phyloP scores from a whole-genome alignment of 352 stramenopile species.

The Thraustochytrium sp. region DNA sequence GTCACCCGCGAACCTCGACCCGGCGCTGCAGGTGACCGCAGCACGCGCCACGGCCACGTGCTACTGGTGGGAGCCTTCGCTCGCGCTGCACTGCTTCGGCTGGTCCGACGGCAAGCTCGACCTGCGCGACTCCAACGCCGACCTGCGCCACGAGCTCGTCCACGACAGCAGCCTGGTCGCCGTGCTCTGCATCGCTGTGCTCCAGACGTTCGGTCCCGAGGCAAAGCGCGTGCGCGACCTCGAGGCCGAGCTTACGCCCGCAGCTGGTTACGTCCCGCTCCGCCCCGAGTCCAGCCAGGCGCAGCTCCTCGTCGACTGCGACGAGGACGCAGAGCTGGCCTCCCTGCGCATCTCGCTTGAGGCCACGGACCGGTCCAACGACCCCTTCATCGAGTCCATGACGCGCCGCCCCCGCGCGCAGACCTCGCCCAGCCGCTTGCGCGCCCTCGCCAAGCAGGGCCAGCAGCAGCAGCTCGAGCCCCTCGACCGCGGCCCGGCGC shows the following conservation, averaged over 20 bases:
- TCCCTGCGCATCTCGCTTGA: not conserved
- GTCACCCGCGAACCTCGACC: too few relatives aligned
- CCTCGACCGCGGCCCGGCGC: not conserved
- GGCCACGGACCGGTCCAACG: not conserved
- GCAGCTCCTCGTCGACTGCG: not conserved
- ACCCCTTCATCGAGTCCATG: not conserved
- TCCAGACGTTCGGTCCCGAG: constrained; percentile 10
- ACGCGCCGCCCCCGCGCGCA: not conserved
- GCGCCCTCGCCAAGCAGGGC: too few relatives aligned
- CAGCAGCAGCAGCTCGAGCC: not conserved
- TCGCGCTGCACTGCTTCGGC: constrained; percentile 8
- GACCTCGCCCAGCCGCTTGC: not conserved
- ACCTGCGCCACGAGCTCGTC: not conserved
- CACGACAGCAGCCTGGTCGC: not conserved
- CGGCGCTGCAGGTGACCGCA: too few relatives aligned
- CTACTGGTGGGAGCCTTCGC: not conserved
- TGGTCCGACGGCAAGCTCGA: constrained; percentile 37
- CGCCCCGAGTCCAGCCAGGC: not conserved
- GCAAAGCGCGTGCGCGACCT: not conserved
- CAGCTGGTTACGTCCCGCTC: not conserved
- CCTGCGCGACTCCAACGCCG: constrained; percentile 28
- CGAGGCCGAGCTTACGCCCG: not conserved
- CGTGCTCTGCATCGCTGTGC: not conserved
- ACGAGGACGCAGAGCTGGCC: not conserved
- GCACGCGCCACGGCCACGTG: not conserved